Evolutionary conservation across 2,329 filamentous ascomycete species (phyloP), one percentile per base, ranked within the genome.

Genomic region (Venturia asperata): DNA sequence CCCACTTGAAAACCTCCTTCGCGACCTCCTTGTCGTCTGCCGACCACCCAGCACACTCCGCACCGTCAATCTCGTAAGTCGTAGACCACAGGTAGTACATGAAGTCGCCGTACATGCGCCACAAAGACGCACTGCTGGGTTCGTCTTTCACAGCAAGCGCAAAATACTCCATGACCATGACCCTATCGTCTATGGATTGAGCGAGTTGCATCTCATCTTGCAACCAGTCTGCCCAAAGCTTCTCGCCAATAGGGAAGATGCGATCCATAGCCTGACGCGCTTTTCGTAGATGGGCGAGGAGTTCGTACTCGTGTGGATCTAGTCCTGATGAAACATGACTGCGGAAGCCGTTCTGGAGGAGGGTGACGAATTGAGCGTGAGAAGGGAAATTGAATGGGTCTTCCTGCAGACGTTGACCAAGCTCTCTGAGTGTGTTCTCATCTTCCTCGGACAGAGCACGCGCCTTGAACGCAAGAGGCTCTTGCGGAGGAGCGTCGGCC

Each of bases 31-130:
- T 85, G 69, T 92, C 89, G 37, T 92, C 88, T 37, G 85, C 82
- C 7, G 86, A 77, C 84, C 79, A 82, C 21, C 41, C 45, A 27
- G 43, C 37, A 24, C 37, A 11, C 37, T 74, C 74, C 7, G 73
- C 72, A 11, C 70, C 71, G 90, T 83, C 80, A 64, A 77, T 75
- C 66, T 81, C 82, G 73, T 87, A 84, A 70, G 84, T 86, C 69
- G 85, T 84, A 63, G 81, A 81, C 74, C 90, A 87, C 13, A 92
- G 84, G 24, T 84, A 83, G 81, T 87, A 87, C 68, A 92, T 86
- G 76, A 88, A 93, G 70, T 92, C 86, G 75, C 87, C 90, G 72
- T 92, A 93, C 37, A 86, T 82, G 67, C 87, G 82, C 90, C 90
- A 94, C 49, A 93, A 78, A 68, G 84, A 85, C 67, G 88, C 79